Evolutionary conservation across 441 rosid species (phyloP).

Genomic region (Brassica hybrid): DNA sequence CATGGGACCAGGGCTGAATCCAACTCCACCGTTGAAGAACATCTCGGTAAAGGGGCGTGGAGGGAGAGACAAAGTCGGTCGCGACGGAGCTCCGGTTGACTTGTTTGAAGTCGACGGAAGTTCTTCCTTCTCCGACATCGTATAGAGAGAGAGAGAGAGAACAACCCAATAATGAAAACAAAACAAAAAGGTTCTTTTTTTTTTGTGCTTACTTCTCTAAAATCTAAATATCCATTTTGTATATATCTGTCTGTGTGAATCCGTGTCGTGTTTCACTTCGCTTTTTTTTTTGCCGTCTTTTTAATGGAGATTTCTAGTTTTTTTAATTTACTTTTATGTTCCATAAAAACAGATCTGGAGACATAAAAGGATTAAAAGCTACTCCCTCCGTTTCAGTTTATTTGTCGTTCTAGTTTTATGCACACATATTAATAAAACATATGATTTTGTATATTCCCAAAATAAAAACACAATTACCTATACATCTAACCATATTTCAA

Average conservation of each 20-base stretch:
- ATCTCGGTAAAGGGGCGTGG: slow-evolving; percentile 64
- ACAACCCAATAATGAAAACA: slow-evolving; percentile 34
- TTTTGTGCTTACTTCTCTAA: neutral
- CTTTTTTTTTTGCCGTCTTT: slow-evolving; percentile 36
- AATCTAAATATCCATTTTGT: slow-evolving; percentile 32
- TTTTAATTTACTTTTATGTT: neutral
- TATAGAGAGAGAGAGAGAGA: slow-evolving; percentile 6
- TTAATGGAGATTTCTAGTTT: neutral
- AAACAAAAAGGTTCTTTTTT: neutral
- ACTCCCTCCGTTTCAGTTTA: no score
- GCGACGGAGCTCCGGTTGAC: slow-evolving; percentile 40
- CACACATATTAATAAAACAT: no score
- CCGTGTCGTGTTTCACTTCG: slow-evolving; percentile 45
- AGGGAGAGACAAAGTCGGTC: slow-evolving; percentile 71
- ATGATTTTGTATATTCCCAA: no score
- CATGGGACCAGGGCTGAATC: slow-evolving; percentile 95
- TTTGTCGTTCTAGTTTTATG: no score
- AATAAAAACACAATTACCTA: no score
- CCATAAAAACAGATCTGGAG: slow-evolving; percentile 3
- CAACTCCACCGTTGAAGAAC: slow-evolving; percentile 53
- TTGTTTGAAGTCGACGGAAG: slow-evolving; percentile 41
- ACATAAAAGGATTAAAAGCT: neutral
- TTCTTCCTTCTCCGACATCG: slow-evolving; percentile 49
- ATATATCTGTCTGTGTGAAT: slow-evolving; percentile 40
- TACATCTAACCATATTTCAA: no score